Evolutionary conservation across 1,284 basidiomycete species (phyloP).

Genomic region (Ustilago vetiveriae): DNA sequence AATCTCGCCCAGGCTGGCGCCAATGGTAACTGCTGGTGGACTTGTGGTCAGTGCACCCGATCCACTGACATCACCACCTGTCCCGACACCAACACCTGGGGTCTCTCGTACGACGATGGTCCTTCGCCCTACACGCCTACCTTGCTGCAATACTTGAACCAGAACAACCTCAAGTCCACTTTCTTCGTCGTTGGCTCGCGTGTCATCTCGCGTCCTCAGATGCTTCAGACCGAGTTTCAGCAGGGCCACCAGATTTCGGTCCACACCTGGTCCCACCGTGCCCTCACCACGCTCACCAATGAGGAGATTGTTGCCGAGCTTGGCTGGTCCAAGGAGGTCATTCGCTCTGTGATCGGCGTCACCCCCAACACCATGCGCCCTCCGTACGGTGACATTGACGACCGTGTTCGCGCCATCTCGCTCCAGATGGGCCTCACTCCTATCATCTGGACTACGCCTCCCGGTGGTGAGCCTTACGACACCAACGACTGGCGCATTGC

Average conservation of each 20-base stretch:
- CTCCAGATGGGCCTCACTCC: conserved; percentile 61
- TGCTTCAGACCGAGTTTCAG: conserved; percentile 86
- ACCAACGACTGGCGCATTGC: conserved; percentile 63
- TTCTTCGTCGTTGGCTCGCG: conserved; percentile 95
- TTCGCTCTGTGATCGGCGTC: conserved; percentile 71
- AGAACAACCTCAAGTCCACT: conserved; percentile 78
- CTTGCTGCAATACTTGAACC: conserved; percentile 74
- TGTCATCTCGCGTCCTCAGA: conserved; percentile 79
- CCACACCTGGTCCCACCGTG: conserved; percentile 71
- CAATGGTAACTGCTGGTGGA: conserved; percentile 80
- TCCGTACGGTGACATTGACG: conserved; percentile 67
- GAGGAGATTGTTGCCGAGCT: conserved; percentile 90
- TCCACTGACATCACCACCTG: conserved; percentile 79
- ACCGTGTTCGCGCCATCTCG: conserved; percentile 64
- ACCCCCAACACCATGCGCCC: conserved; percentile 68
- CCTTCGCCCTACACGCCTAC: conserved; percentile 82
- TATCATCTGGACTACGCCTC: conserved; percentile 65
- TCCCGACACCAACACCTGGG: conserved; percentile 80
- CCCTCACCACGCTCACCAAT: conserved; percentile 82
- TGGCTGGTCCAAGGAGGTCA: conserved; percentile 86
- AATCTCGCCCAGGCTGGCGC: conserved; percentile 71
- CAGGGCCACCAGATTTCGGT: conserved; percentile 69
- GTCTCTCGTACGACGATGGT: conserved; percentile 79
- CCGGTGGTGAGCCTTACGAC: conserved; percentile 52
- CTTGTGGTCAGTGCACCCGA: conserved; percentile 80